Evolutionary conservation across 2,329 filamentous ascomycete genomes (phyloP).

Genomic region (Lachnellula hyalina): DNA sequence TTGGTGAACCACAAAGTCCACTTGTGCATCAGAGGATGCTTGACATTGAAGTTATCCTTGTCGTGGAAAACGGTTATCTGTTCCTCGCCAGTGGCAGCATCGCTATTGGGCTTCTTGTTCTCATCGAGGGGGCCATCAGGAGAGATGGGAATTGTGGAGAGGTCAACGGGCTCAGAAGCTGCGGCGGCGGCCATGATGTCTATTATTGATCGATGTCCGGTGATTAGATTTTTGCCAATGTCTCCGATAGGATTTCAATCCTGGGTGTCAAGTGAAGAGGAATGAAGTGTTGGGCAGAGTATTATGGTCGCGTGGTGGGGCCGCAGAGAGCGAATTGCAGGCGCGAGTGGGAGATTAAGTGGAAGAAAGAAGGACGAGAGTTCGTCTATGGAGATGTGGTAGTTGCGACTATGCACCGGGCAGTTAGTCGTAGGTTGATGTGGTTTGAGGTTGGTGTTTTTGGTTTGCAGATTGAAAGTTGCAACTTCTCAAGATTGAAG

Average conservation of each 20-base stretch:
- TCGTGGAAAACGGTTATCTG: conserved; percentile 95
- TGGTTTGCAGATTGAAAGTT: neutral
- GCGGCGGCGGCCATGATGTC: conserved; percentile 25
- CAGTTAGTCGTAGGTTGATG: conserved; percentile 17
- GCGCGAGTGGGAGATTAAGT: neutral
- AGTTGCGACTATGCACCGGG: conserved; percentile 27
- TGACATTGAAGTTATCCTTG: conserved; percentile 98
- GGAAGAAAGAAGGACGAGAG: conserved; percentile 4
- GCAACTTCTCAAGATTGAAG: neutral
- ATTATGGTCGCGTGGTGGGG: neutral
- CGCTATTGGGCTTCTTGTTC: conserved; percentile 39
- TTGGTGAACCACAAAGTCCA: conserved; percentile 99
- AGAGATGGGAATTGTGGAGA: conserved; percentile 63
- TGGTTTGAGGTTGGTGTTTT: conserved; percentile 1
- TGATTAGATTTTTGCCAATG: neutral
- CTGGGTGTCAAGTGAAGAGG: neutral
- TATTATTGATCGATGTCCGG: conserved; percentile 3
- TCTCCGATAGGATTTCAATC: no score
- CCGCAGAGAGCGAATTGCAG: neutral
- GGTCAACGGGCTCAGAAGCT: conserved; percentile 44
- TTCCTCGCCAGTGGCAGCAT: conserved; percentile 47
- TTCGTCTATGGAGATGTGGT: conserved; percentile 4
- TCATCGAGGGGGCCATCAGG: conserved; percentile 50
- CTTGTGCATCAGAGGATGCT: conserved; percentile 93
- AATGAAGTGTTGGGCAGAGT: neutral